Evolutionary conservation across 768 basidiomycete genomes (phyloP), one percentile per base, ranked within the genome.

Genomic region (Termitomyces sp.): DNA sequence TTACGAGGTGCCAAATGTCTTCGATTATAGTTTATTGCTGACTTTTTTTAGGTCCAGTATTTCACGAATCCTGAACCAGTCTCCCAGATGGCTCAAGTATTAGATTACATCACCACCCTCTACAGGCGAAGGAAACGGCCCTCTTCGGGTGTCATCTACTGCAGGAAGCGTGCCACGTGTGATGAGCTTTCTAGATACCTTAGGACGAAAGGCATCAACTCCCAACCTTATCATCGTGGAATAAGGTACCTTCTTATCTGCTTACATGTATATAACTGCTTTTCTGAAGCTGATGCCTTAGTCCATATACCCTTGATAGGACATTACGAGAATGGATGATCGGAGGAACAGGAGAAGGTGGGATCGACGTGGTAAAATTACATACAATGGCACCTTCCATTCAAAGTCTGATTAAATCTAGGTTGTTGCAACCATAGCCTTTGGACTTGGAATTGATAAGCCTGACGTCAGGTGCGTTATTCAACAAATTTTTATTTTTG

Each of bases 391-490:
- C 45, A 44, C 47, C 13, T 30, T 20, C n/a, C 26, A 40, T 36
- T 51, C 20, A 10, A 44, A 24, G 18, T 47, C 22, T 52, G 22
- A 41, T 51, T 45, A 20, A 3, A 13, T 5, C 8, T 43, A 88
- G 86, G 86, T 90, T 44, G 84, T 88, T 26, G 88, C 88, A 10
- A 90, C 90, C 0, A 82, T 93, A 51, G 91, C 91, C 5, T 94
- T 93, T 63, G 92, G 92, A 2, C 84, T 92, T 73, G 91, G 91
- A 1, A 92, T 94, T 46, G 90, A 94, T 67, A 93, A 92, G 72
- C 74, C 81, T 20, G 86, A 91, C 60, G 88, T 90, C 53, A 79
- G 88, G 84, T 84, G 66, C 22, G 20, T 30, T 33, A 70, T 44
- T 26, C 22, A 51, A 10, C 14, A 10, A 13, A 33, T 32, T 55